Conservation (phyloP, 2,329 filamentous ascomycete species). For the Sclerotinia borealis region DNA sequence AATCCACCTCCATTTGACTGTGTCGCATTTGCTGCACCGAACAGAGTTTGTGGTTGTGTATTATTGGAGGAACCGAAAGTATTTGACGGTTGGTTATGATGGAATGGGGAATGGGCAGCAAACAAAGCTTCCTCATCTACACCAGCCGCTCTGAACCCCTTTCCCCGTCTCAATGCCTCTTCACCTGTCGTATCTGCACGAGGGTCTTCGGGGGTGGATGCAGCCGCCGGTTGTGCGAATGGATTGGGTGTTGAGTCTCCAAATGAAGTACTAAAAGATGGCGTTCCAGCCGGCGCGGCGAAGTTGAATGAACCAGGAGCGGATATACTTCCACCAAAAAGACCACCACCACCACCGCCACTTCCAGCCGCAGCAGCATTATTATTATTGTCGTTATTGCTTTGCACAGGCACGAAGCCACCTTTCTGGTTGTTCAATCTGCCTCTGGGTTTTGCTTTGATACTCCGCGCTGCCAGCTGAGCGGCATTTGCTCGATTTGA, state of each 20-base stretch:
- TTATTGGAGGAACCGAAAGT: not conserved
- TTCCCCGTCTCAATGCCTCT: slow-evolving; percentile 7
- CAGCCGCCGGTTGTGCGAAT: slow-evolving; percentile 1
- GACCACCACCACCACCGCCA: slow-evolving; percentile 18
- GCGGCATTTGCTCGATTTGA: slow-evolving; percentile 30
- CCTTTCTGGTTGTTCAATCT: slow-evolving; percentile 4
- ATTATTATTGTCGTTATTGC: not conserved
- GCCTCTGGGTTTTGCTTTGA: slow-evolving; percentile 24
- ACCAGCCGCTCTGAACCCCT: slow-evolving; percentile 2
- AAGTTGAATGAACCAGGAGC: slow-evolving; percentile 28
- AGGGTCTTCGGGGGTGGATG: slow-evolving; percentile 13
- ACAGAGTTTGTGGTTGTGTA: not conserved
- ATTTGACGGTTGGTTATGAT: slow-evolving; percentile 1
- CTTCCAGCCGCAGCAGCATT: not conserved
- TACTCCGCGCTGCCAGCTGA: slow-evolving; percentile 30
- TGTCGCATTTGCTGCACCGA: not conserved
- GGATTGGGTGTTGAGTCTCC: slow-evolving; percentile 11
- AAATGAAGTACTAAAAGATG: slow-evolving; percentile 14
- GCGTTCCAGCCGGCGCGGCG: slow-evolving; percentile 17
- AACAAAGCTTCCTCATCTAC: not conserved
- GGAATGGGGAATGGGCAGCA: slow-evolving; percentile 1
- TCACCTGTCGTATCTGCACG: slow-evolving; percentile 15
- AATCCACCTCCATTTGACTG: slow-evolving; percentile 4
- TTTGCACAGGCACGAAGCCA: slow-evolving; percentile 5
- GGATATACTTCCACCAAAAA: slow-evolving; percentile 29